Conservation (phyloP, 1,139 yeast genomes). For the Nakaseomyces uthaithaninus region DNA sequence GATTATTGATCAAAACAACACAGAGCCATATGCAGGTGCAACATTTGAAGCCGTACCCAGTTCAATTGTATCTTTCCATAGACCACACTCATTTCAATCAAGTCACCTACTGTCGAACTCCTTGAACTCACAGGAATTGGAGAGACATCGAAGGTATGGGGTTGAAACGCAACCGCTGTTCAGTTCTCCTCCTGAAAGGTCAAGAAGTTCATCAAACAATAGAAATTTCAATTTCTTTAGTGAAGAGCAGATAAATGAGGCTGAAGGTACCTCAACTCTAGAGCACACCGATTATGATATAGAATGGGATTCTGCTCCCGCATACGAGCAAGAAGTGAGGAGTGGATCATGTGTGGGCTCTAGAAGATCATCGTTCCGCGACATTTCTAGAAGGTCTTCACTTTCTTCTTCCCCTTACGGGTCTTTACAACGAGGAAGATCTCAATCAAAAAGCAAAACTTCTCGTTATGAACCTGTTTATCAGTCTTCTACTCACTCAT, state of each 20-base stretch:
- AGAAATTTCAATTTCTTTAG: constrained; percentile 67
- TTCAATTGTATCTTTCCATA: constrained; percentile 82
- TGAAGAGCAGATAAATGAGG: constrained; percentile 70
- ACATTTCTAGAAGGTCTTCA: constrained; percentile 15
- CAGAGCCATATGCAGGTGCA: constrained; percentile 84
- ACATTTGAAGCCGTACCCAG: constrained; percentile 85
- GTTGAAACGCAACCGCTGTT: constrained; percentile 17
- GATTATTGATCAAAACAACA: constrained; percentile 31
- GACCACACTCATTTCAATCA: constrained; percentile 37
- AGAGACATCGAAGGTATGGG: constrained; percentile 6
- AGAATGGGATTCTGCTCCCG: constrained; percentile 50
- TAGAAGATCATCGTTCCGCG: constrained; percentile 24
- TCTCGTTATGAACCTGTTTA: constrained; percentile 9
- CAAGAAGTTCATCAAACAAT: constrained; percentile 29
- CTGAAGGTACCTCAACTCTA: constrained; percentile 74
- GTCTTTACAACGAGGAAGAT: constrained; percentile 5
- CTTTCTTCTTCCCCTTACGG: constrained; percentile 8
- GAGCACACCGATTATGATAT: constrained; percentile 57
- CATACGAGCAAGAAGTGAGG: constrained; percentile 39
- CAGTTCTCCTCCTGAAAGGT: constrained; percentile 10
- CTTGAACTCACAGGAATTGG: constrained; percentile 18
- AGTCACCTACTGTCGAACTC: constrained; percentile 25
- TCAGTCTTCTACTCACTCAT: constrained; percentile 29
- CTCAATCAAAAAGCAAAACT: constrained; percentile 4
- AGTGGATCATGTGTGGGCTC: constrained; percentile 28